Percentiles rank a stretch among this genome's conserved stretches.
Conservation (phyloP, 768 basidiomycete genomes). For the Collybiopsis luxurians region DNA sequence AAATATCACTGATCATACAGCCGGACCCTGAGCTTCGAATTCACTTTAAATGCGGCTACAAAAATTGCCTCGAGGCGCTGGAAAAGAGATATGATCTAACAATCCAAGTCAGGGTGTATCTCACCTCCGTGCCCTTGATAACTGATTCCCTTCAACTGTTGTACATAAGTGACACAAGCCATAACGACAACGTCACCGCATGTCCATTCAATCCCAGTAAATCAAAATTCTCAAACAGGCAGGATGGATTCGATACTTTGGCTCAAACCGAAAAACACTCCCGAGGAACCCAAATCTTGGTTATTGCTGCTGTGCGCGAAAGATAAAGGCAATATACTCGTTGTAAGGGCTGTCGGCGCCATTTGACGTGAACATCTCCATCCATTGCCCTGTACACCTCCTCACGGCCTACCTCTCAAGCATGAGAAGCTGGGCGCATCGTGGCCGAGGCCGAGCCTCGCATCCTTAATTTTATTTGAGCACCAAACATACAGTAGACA, state of each 20-base stretch:
- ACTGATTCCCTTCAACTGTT: neutral
- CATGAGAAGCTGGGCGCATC: too few species aligned
- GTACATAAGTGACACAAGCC: neutral
- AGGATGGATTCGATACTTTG: neutral
- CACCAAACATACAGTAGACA: too few species aligned
- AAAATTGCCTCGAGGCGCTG: slow-evolving; percentile 6
- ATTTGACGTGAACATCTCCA: too few species aligned
- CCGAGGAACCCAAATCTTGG: neutral
- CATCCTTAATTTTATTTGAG: too few species aligned
- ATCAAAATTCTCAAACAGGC: neutral
- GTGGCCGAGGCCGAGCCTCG: too few species aligned
- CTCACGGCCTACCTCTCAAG: too few species aligned
- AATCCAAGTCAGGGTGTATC: neutral
- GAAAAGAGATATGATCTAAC: neutral
- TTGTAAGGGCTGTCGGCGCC: too few species aligned
- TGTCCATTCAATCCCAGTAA: neutral
- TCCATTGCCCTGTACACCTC: too few species aligned
- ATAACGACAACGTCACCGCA: too few species aligned
- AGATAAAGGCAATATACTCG: neutral
- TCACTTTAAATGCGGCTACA: neutral
- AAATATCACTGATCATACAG: neutral
- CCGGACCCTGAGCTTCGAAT: neutral
- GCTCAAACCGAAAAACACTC: neutral
- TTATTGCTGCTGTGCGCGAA: neutral
- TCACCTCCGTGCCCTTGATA: slow-evolving; percentile 5